Base-by-base conservation (phyloP, 768 basidiomycete genomes). In the Kwoniella pini region DNA sequence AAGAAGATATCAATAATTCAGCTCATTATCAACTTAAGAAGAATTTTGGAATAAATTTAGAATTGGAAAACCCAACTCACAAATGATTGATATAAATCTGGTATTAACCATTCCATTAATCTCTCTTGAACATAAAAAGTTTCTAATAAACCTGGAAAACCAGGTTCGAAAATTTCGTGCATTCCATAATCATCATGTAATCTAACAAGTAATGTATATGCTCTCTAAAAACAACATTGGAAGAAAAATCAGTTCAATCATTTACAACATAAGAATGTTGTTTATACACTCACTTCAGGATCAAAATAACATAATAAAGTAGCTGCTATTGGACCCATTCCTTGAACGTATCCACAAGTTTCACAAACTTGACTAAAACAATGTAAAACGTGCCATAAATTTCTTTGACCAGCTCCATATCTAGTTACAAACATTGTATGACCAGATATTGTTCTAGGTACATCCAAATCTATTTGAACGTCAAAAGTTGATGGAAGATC, bases 271-370 rank as follows among this genome's bases (percentile, higher is more conserved):
- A n/a, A n/a, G n/a, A n/a, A n/a, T n/a, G n/a, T n/a, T n/a, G n/a
- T n/a, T n/a, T n/a, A n/a, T n/a, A n/a, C 15, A 68, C 78, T 58
- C 40, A 82, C 81, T 73, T 92, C 90, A 7, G 96, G 91, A 64
- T 88, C 87, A 75, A 92, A 88, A 77, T 98, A 98, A 80, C 89
- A 93, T 12, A 97, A 84, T 21, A 99, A 83, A 1, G 93, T 97
- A 0, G 94, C 90, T 0, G 95, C 91, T 58, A 99, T 90, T 5
- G 95, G 90, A 1, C 96, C 94, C 96, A 99, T 99, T 62, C 96
- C 96, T 80, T 99, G 96, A 39, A 94, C 93, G 76, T 99, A 99
- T 15, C 95, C 95, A 63, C 96, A 98, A 11, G 84, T 81, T 17
- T 81, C 77, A 79, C 95, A 97, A n/a, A 82, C 82, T 19, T 94